Evolutionary conservation across 768 basidiomycete genomes (phyloP), one percentile per base, ranked within the genome.

Genomic region (Suillus bovinus): DNA sequence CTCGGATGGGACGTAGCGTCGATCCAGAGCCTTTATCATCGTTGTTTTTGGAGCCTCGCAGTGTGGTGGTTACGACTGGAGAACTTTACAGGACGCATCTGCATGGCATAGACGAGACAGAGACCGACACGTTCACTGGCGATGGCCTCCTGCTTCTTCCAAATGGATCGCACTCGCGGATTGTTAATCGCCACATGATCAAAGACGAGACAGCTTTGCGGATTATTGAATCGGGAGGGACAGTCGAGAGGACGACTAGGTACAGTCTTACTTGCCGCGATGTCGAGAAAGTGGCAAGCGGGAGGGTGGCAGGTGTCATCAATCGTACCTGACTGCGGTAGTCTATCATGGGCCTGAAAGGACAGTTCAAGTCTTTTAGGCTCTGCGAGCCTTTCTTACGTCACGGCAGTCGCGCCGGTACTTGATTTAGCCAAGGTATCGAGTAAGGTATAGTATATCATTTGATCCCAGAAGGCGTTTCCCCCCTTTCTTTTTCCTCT

Each of bases 251-350:
- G 63, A 77, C 77, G 20, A 81, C 81, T 42, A 78, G 95, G 71
- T 86, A 91, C 59, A 96, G 93, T 75, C 73, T 96, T 70, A 96
- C 95, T 2, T 96, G 91, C 71, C 82, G 94, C 58, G 90, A 91
- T 69, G 90, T 95, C 3, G 82, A 81, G 60, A 89, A 84, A 69
- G 88, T 93, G 27, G 63, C 59, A 20, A 33, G 58, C 42, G 52
- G 55, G 31, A 60, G 22, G 55, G 36, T 39, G 2, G 17, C n/a
- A 27, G 24, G 55, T 20, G 24, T 39, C 38, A 17, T 39, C 55
- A 56, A 11, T 3, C 55, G 36, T 5, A 55, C 36, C 39, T 29
- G 55, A 56, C 55, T 39, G 13, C 10, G 22, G 33, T 22, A n/a
- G 8, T 34, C 22, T 53, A n/a, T n/a, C n/a, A n/a, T 13, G 16